Percentiles rank a stretch among this genome's conserved stretches.
Conservation (phyloP, 2,329 filamentous ascomycete species). For the Penicillium verrucosum region DNA sequence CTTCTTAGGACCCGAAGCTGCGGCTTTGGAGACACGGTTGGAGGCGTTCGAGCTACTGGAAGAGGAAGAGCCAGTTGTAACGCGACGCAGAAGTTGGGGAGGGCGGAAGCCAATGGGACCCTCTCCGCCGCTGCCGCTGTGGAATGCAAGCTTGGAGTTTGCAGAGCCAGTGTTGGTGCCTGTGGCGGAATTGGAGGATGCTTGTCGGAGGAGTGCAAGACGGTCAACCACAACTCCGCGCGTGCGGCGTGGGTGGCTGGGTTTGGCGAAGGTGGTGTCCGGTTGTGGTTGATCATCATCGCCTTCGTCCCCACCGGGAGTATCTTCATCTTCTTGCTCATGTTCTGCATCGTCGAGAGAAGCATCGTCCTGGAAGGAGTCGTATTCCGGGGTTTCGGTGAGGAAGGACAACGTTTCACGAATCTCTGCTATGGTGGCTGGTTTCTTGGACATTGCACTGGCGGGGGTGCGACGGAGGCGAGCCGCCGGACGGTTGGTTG, state of each 20-base stretch:
- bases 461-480: slow-evolving; percentile 58
- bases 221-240: slow-evolving; percentile 45
- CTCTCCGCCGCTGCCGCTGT: slow-evolving; percentile 21
- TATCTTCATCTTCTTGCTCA: slow-evolving; percentile 19
- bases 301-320: slow-evolving; percentile 17
- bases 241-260: slow-evolving; percentile 38
- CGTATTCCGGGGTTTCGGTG: slow-evolving; percentile 64
- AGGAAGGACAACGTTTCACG: slow-evolving; percentile 79
- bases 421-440: slow-evolving; percentile 73
- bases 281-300: slow-evolving; percentile 23
- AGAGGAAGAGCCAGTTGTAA: slow-evolving; percentile 31
- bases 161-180: slow-evolving; percentile 18
- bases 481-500: slow-evolving; percentile 55
- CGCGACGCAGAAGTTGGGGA: slow-evolving; percentile 31
- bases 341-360: slow-evolving; percentile 44
- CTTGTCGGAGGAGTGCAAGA: slow-evolving; percentile 43
- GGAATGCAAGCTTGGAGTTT: slow-evolving; percentile 35
- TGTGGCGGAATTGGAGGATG: slow-evolving; percentile 44
- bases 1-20: slow-evolving; percentile 54
- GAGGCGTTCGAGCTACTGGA: slow-evolving; percentile 22
- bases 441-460: slow-evolving; percentile 59
- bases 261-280: slow-evolving; percentile 29
- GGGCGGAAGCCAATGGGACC: slow-evolving; percentile 33
- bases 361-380: slow-evolving; percentile 54
- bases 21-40: slow-evolving; percentile 29